Base-by-base conservation (phyloP, 1,139 yeast genomes). In the Martiniozyma asiatica region DNA sequence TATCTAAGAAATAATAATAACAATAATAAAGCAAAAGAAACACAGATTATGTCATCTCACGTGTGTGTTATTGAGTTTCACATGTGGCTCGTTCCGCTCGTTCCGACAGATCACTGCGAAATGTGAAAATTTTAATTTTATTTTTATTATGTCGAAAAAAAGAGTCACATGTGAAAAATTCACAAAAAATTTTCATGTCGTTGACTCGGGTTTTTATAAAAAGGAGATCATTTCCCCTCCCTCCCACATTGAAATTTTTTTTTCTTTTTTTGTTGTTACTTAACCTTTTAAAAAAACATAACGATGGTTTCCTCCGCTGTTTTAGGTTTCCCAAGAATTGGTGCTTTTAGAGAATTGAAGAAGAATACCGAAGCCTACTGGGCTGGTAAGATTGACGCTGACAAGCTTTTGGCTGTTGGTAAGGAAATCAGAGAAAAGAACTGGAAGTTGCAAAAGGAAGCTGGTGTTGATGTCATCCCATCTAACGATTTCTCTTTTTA, bases 291-390 rank as follows among this genome's bases (percentile, higher is more conserved):
- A 16, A 29, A 17, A 23, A 26, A 25, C 17, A 22, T n/a, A 16
- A 63, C 32, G 55, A 85, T 87, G 96, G 96, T 87, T 63, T 78
- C 77, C 64, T 87, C 97, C 47, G 75, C 95, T 55, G 92, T 87
- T 52, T 76, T 87, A 68, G 98, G 98, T 63, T 87, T 87, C 87
- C 98, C 98, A 69, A 89, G 97, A 73, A 87, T 79, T 53, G 92
- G 98, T 58, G 93, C 95, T 51, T 85, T 85, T 71, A 89, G 98
- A 77, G 98, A 89, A 69, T 78, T 89, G 64, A 89, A 89, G 71
- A 89, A 89, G 68, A 82, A 82, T 63, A 89, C 98, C 48, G 98
- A 89, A 68, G 79, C 94, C 59, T 89, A 89, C 87, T 89, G 98
- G 98, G 63, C 73, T 50, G 96, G 96, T 57, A 87, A 87, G 69